These are phyloP conservation scores for Scedosporium dehoogii DNA, from an alignment of 2,329 filamentous ascomycete genomes.

Conservation along the genomic window DNA sequence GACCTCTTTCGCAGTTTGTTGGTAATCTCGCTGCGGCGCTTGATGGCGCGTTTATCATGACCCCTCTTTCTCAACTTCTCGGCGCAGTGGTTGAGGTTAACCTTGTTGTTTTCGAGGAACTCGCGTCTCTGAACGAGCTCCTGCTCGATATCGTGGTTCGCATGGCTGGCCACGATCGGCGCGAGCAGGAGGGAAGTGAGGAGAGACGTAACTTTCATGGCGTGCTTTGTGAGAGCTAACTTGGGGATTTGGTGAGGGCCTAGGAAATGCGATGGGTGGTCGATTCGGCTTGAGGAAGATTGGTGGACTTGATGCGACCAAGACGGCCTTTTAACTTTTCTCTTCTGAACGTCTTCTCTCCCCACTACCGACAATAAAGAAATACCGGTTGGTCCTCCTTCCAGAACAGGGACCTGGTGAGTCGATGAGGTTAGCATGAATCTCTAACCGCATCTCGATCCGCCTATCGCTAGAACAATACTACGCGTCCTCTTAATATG, in stretches of 20 bases:
- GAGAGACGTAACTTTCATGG: background rate
- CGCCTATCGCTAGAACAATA: background rate
- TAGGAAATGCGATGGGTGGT: too few relatives aligned
- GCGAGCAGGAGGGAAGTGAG: conserved; percentile 8
- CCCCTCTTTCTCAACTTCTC: conserved; percentile 35
- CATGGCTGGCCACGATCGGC: conserved; percentile 26
- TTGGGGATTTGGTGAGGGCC: too few relatives aligned
- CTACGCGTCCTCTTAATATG: conserved; percentile 1
- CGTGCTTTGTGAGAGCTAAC: background rate
- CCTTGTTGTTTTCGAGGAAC: conserved; percentile 30
- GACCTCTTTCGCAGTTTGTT: conserved; percentile 31
- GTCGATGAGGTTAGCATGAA: too few relatives aligned
- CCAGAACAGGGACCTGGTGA: too few relatives aligned
- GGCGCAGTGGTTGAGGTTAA: conserved; percentile 35
- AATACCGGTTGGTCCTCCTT: too few relatives aligned
- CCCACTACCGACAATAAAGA: too few relatives aligned
- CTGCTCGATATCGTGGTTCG: conserved; percentile 35
- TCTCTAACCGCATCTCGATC: too few relatives aligned
- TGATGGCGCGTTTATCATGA: conserved; percentile 30
- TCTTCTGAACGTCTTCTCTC: too few relatives aligned
- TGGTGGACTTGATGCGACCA: too few relatives aligned
- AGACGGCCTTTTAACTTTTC: too few relatives aligned
- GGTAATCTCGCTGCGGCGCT: conserved; percentile 31
- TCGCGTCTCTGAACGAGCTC: conserved; percentile 39
- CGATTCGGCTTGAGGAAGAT: too few relatives aligned